A percentile compares a stretch with the other conserved stretches of the same genome.
Evolutionary conservation across 441 rosid genomes (phyloP).

Genomic region (Capsella rubella): DNA sequence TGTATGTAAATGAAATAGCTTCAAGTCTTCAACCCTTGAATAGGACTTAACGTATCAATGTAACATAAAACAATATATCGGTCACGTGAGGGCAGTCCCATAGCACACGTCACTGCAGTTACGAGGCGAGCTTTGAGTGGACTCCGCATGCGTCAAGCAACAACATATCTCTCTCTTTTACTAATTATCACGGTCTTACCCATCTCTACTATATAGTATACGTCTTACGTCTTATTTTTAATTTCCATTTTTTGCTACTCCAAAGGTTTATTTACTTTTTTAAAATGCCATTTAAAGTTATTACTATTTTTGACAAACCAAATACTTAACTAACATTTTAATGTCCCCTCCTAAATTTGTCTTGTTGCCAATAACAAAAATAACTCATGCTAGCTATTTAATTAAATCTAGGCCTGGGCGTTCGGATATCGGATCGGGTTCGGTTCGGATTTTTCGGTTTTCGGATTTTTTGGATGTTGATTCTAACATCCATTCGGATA

Average conservation of each 20-base stretch:
- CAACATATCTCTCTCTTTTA: conserved; percentile 24
- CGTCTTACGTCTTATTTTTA: not conserved
- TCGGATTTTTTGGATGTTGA: no score
- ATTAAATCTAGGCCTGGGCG: no score
- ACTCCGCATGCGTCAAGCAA: conserved; percentile 45
- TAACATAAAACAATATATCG: conserved; percentile 21
- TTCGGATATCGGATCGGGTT: no score
- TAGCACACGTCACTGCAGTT: conserved; percentile 43
- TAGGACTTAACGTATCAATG: conserved; percentile 31
- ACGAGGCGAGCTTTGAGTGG: conserved; percentile 41
- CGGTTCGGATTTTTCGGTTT: no score
- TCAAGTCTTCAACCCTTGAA: conserved; percentile 15
- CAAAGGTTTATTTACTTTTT: not conserved
- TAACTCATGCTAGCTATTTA: not conserved
- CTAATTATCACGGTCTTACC: conserved; percentile 11
- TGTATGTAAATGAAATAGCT: not conserved
- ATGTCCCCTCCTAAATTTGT: not conserved
- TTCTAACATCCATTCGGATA: no score
- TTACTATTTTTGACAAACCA: conserved; percentile 20
- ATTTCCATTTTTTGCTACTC: not conserved
- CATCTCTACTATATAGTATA: not conserved
- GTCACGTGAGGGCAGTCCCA: conserved; percentile 40
- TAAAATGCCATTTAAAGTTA: not conserved
- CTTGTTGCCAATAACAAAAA: conserved; percentile 27
- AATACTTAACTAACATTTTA: conserved; percentile 24